These are phyloP conservation scores for Citrus unshiu DNA, from an alignment of 345 rosid species.

Conservation along the genomic window DNA sequence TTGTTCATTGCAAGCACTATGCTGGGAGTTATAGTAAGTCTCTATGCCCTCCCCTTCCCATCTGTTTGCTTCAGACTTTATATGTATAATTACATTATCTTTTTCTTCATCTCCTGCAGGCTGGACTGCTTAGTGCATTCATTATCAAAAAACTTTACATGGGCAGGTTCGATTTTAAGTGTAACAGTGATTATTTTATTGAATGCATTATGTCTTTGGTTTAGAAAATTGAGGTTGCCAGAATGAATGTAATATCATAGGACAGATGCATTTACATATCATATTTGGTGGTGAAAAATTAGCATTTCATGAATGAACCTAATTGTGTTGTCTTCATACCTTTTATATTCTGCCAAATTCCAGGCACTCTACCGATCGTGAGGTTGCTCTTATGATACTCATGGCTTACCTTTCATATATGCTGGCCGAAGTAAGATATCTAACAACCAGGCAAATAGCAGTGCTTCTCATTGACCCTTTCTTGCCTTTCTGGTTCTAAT, in stretches of 20 bases:
- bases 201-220: neutral
- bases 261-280: neutral
- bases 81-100: neutral
- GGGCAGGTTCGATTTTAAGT: constrained; percentile 59
- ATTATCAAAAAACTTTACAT: constrained; percentile 80
- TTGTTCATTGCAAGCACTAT: constrained; percentile 74
- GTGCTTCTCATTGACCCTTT: constrained; percentile 1
- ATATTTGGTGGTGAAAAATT: neutral
- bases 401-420: constrained; percentile 94
- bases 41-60: neutral
- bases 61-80: neutral
- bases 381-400: constrained; percentile 94
- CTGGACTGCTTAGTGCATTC: constrained; percentile 89
- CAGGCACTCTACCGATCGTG: constrained; percentile 93
- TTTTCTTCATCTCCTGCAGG: constrained; percentile 40
- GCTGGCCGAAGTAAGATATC: constrained; percentile 73
- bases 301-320: neutral
- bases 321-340: neutral
- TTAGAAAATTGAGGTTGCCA: neutral
- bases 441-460: neutral
- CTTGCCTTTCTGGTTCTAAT: constrained; percentile 1
- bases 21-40: constrained; percentile 68
- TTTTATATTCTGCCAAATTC: constrained; percentile 16
- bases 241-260: neutral
- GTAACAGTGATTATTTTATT: neutral